Conservation (phyloP, 768 basidiomycete genomes). For the Suillus cothurnatus region DNA sequence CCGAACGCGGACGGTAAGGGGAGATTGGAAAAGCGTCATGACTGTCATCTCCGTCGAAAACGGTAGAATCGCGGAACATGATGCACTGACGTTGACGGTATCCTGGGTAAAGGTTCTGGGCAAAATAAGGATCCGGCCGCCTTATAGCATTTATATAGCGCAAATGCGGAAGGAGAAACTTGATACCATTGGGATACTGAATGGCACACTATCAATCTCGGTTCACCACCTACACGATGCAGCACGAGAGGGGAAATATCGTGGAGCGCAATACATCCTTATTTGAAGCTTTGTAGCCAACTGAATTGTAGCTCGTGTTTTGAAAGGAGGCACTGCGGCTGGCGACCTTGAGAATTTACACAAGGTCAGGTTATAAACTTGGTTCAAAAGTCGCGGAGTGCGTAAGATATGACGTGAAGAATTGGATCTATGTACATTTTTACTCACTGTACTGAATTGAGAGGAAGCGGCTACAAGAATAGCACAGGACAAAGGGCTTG, state of each 20-base stretch:
- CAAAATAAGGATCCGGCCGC: constrained; percentile 3
- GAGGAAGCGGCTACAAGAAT: not conserved
- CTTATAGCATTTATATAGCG: not conserved
- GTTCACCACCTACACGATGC: not conserved
- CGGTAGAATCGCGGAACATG: constrained; percentile 5
- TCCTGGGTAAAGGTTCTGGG: constrained; percentile 3
- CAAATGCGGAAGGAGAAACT: not conserved
- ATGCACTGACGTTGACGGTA: not conserved
- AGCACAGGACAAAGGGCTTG: not conserved
- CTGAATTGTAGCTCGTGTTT: not conserved
- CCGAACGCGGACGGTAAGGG: constrained; percentile 3
- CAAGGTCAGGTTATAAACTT: constrained; percentile 2
- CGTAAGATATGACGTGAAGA: constrained; percentile 8
- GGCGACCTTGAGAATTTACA: constrained; percentile 6
- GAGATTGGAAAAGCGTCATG: not conserved
- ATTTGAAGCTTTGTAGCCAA: not conserved
- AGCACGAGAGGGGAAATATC: constrained; percentile 1
- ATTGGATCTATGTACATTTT: not conserved
- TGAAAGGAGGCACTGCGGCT: constrained; percentile 1
- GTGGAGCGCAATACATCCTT: constrained; percentile 1
- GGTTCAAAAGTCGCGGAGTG: constrained; percentile 1
- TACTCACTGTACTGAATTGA: not conserved
- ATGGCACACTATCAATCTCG: constrained; percentile 2
- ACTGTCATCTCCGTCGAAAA: constrained; percentile 6
- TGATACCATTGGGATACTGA: not conserved